Conservation (phyloP, 2,329 filamentous ascomycete genomes). For the Microsporum audouinii region DNA sequence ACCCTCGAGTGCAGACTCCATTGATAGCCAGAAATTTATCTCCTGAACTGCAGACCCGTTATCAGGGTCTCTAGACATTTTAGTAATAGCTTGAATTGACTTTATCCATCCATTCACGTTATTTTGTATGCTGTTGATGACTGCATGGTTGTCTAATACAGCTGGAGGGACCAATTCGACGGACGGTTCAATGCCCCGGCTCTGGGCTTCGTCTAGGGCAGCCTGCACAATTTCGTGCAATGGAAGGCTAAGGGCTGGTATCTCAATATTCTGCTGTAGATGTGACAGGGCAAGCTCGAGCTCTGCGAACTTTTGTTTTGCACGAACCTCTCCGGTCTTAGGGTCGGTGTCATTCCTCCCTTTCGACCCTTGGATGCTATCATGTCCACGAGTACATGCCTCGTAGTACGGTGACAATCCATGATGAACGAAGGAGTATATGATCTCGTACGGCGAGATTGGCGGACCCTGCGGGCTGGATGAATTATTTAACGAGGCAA, state of each 20-base stretch:
- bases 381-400: conserved; percentile 77
- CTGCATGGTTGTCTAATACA: conserved; percentile 76
- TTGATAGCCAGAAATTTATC: conserved; percentile 97
- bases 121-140: conserved; percentile 86
- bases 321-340: conserved; percentile 90
- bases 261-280: conserved; percentile 94
- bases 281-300: conserved; percentile 82
- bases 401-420: conserved; percentile 94
- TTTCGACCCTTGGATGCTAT: conserved; percentile 53
- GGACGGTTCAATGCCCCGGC: conserved; percentile 55
- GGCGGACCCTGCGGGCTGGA: conserved; percentile 59
- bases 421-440: conserved; percentile 85
- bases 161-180: conserved; percentile 65
- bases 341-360: conserved; percentile 74
- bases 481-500: conserved; percentile 56
- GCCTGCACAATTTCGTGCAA: conserved; percentile 81
- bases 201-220: conserved; percentile 66
- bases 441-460: conserved; percentile 76
- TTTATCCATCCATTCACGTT: conserved; percentile 98
- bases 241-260: conserved; percentile 77
- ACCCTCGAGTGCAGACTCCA: conserved; percentile 84
- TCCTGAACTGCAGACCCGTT: conserved; percentile 81
- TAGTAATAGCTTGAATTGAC: conserved; percentile 92
- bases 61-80: conserved; percentile 75
- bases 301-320: conserved; percentile 93